These are phyloP conservation scores for Phialocephala subalpina DNA, from an alignment of 2,329 filamentous ascomycete species.

Conservation along the genomic window DNA sequence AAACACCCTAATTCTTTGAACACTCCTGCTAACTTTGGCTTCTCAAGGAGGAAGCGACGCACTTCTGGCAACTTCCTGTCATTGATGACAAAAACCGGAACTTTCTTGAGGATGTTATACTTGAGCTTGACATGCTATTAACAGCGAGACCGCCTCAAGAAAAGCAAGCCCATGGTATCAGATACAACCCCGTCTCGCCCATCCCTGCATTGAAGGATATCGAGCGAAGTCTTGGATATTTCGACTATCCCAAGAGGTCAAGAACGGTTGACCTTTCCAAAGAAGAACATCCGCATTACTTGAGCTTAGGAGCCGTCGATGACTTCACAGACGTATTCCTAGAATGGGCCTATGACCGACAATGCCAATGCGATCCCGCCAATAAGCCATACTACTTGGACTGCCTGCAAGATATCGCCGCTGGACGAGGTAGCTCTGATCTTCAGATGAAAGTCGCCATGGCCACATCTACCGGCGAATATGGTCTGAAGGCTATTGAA, in stretches of 20 bases:
- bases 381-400: conserved; percentile 69
- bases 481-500: conserved; percentile 62
- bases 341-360: conserved; percentile 67
- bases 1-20: conserved; percentile 4
- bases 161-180: conserved; percentile 18
- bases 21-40: background rate
- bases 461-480: conserved; percentile 64
- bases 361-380: conserved; percentile 61
- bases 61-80: conserved; percentile 43
- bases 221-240: conserved; percentile 39
- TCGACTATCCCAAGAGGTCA: conserved; percentile 39
- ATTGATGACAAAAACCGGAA: conserved; percentile 37
- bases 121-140: conserved; percentile 55
- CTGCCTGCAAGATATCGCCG: conserved; percentile 67
- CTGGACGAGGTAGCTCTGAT: conserved; percentile 55
- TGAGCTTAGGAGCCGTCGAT: conserved; percentile 66
- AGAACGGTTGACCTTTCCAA: conserved; percentile 46
- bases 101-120: conserved; percentile 65
- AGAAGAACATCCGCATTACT: conserved; percentile 56
- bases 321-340: conserved; percentile 70
- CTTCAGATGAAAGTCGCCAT: conserved; percentile 65
- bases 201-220: conserved; percentile 37
- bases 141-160: conserved; percentile 33
- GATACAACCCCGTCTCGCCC: conserved; percentile 18
- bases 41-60: conserved; percentile 42